A percentile compares a stretch with the other conserved stretches of the same genome.
Conservation (phyloP, 345 rosid species). For the Eucalyptus microcorys region DNA sequence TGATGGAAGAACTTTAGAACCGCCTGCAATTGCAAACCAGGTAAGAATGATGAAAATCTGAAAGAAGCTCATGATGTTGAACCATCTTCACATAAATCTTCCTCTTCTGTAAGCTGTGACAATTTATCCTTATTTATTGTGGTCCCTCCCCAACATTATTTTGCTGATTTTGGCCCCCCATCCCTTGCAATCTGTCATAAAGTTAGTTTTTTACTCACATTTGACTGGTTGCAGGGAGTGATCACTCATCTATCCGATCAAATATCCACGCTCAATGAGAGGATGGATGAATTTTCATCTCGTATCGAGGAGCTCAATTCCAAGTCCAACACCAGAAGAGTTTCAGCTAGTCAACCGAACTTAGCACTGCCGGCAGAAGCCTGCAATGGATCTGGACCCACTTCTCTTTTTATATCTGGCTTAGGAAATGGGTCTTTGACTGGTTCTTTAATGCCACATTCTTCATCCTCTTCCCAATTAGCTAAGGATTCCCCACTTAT, state of each 20-base stretch:
- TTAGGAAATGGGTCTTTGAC: conserved; percentile 45
- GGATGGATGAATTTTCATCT: conserved; percentile 89
- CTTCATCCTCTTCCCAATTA: conserved; percentile 80
- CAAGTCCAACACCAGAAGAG: conserved; percentile 43
- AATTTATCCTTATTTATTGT: not conserved
- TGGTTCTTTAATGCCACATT: conserved; percentile 44
- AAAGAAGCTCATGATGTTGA: not conserved
- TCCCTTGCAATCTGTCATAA: not conserved
- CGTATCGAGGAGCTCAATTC: conserved; percentile 81
- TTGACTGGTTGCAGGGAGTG: conserved; percentile 41
- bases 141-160: not conserved
- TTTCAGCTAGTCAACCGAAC: conserved; percentile 70
- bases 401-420: conserved; percentile 41
- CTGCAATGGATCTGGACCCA: conserved; percentile 65
- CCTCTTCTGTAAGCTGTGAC: not conserved
- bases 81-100: not conserved
- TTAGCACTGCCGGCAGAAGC: conserved; percentile 62
- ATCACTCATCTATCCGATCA: conserved; percentile 89
- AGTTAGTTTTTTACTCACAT: not conserved
- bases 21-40: conserved; percentile 65
- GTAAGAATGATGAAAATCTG: conserved; percentile 6
- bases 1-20: conserved; percentile 59
- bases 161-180: not conserved
- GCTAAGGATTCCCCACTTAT: conserved; percentile 66
- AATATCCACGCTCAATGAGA: conserved; percentile 87